These are phyloP conservation scores for Gossypium stocksii DNA, from an alignment of 345 rosid species.

Conservation along the genomic window DNA sequence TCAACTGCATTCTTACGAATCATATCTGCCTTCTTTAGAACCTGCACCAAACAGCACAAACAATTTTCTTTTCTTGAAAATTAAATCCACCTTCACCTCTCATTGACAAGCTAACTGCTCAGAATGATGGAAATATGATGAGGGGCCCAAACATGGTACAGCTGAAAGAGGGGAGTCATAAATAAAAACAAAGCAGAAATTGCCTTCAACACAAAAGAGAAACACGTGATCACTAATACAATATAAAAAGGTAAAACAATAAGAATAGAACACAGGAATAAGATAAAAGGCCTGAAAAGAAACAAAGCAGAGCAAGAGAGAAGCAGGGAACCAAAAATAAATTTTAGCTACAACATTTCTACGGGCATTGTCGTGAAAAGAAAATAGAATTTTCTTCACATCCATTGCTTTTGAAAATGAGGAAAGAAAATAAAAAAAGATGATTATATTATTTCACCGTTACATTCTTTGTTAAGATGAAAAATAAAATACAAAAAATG, in stretches of 20 bases:
- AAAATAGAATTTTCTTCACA: not conserved
- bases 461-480: not conserved
- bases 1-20: conserved; percentile 99
- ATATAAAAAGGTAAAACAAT: not conserved
- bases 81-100: not conserved
- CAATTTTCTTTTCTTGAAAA: conserved; percentile 12
- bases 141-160: not conserved
- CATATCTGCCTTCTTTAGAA: conserved; percentile 98
- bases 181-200: not conserved
- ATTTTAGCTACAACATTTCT: not conserved
- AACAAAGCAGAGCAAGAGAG: not conserved
- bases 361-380: not conserved
- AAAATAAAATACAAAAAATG: not conserved
- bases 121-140: too few relatives aligned
- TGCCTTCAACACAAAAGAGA: not conserved
- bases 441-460: not conserved
- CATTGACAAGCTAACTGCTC: not conserved
- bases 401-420: not conserved
- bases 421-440: not conserved
- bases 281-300: not conserved
- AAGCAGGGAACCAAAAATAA: not conserved
- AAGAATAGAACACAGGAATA: not conserved
- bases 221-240: not conserved
- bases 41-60: conserved; percentile 45
- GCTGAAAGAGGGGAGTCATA: not conserved